These are phyloP conservation scores for Onygena corvina DNA, from an alignment of 2,329 filamentous ascomycete species.

Conservation along the genomic window DNA sequence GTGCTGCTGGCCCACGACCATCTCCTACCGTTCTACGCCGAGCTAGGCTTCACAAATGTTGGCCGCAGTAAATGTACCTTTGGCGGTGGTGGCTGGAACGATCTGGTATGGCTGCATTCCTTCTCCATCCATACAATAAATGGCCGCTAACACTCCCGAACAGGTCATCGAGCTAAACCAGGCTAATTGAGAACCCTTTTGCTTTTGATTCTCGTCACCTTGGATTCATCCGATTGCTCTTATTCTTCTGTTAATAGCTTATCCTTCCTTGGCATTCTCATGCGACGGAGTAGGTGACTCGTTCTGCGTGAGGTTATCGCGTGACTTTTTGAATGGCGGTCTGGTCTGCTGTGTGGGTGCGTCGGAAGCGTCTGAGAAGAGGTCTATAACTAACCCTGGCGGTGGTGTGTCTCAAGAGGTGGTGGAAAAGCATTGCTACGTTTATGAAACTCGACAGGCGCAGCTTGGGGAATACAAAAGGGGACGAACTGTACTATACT, in stretches of 20 bases:
- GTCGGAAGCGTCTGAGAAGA: conserved; percentile 1
- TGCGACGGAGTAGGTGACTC: neutral
- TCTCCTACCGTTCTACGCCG: conserved; percentile 62
- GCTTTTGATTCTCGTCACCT: neutral
- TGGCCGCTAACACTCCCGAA: neutral
- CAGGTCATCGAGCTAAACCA: conserved; percentile 14
- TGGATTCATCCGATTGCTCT: neutral
- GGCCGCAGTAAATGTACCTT: conserved; percentile 60
- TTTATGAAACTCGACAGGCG: neutral
- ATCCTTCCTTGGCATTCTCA: too few relatives aligned
- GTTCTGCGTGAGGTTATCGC: neutral
- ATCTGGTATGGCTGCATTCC: conserved; percentile 52
- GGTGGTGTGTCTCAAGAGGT: neutral
- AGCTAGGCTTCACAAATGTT: conserved; percentile 57
- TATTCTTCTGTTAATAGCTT: neutral
- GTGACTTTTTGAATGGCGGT: neutral
- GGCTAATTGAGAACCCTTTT: neutral
- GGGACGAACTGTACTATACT: conserved; percentile 1
- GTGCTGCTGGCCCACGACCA: conserved; percentile 66
- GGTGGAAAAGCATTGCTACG: conserved; percentile 5
- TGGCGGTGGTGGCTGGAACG: conserved; percentile 68
- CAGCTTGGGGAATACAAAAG: neutral
- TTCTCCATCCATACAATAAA: conserved; percentile 7
- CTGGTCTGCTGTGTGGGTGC: neutral
- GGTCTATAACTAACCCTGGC: neutral